Base-by-base conservation (phyloP, 768 basidiomycete species). In the Mycena albidolilacea region DNA sequence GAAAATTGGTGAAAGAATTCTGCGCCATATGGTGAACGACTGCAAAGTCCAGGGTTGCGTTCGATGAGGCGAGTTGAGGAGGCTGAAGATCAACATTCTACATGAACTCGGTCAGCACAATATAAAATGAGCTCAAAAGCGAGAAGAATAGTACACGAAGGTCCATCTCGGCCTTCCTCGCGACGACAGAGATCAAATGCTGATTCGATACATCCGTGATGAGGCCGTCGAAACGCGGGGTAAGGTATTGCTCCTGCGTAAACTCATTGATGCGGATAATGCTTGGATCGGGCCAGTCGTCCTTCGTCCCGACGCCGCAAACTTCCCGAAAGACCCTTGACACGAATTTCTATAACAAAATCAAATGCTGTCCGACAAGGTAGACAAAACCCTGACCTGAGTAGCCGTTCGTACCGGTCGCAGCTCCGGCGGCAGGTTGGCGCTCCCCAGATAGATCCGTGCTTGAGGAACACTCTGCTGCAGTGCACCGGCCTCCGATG, bases 271-370 rank as follows among this genome's bases (percentile, higher is more conserved):
- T 21, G 6, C 19, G 50, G 19, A 21, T 52, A 21, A 52, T 14
- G 50, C 50, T 52, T 52, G 50, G 50, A n/a, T 52, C n/a, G 11
- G 19, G 50, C 50, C 50, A 52, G n/a, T 52, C 50, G n/a, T 52
- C 50, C 50, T 52, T 52, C 50, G 19, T 7, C 50, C n/a, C n/a
- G 2, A 52, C 50, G 7, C 50, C 50, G 14, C 50, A 52, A 21
- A 52, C n/a, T 52, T 52, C 50, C n/a, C 19, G 50, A 52, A 52
- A 52, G 50, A 21, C 21, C 50, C 14, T 52, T 7, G 50, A 52
- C 50, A 52, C 50, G 21, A 52, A 52, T 46, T 46, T 46, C 46
- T 46, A 3, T 30, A 30, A 30, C 30, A 30, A 46, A 17, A 46
- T 46, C 12, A 46, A 46, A 46, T 17, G 11, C 14, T 46, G 15